Evolutionary conservation across 2,329 filamentous ascomycete genomes (phyloP), one percentile per base, ranked within the genome.

Genomic region (Botrytis paeoniae): DNA sequence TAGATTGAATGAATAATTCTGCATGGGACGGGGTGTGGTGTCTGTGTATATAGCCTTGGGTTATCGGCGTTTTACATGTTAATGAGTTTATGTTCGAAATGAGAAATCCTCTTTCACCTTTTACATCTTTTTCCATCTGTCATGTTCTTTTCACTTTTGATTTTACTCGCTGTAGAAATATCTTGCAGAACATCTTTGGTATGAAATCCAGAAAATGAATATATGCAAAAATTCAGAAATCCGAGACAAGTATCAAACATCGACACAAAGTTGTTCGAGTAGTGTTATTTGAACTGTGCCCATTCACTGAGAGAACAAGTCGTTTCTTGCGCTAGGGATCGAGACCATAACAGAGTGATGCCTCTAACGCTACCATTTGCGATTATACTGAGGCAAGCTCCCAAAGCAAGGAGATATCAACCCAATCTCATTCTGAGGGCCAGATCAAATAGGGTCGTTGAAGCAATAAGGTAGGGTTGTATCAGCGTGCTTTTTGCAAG

Each of bases 81-180:
- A 51, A 57, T 32, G 35, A 41, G 4, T 45, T 43, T 35, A 69
- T 69, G 22, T 45, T 6, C 29, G 68, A 70, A 70, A 61, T 70
- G 68, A 70, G 68, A 70, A 70, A 61, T 62, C 68, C 68, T 70
- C 68, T 70, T 70, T 70, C 51, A 70, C n/a, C 9, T 22, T 61
- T 54, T 54, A n/a, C 2, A 51, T 51, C 25, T 66, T 35, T 41
- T 22, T 45, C 9, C 43, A 54, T 54, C n/a, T 57, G 10, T 41
- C 12, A 29, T n/a, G 18, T n/a, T 54, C n/a, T 37, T 25, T 29
- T 32, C 10, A 3, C 12, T 22, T 22, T 69, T 22, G n/a, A 32
- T 41, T 22, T 3, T 12, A n/a, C 22, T 20, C 12, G 18, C 29
- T 37, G 10, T 22, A 1, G 4, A 35, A 9, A 35, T 4, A 25